These are phyloP conservation scores for Penicillium roqueforti DNA, from an alignment of 495 filamentous ascomycete genomes.

Conservation along the genomic window DNA sequence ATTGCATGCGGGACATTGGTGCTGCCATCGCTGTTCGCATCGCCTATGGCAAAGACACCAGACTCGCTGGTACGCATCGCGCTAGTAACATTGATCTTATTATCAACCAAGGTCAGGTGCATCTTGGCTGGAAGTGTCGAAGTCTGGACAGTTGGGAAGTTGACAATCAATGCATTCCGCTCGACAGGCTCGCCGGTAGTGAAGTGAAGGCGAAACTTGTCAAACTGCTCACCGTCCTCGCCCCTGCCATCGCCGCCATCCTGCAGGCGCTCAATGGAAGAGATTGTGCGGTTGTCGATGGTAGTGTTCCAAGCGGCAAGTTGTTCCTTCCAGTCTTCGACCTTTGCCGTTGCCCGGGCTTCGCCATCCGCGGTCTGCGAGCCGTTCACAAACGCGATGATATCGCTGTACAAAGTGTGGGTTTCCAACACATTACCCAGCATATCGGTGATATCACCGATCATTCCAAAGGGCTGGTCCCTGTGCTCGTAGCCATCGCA, in stretches of 20 bases:
- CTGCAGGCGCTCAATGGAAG: conserved; percentile 41
- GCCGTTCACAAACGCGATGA: conserved; percentile 52
- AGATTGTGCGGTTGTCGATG: conserved; percentile 53
- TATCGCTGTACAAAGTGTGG: conserved; percentile 41
- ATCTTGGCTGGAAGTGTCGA: conserved; percentile 32
- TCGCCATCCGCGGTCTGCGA: conserved; percentile 43
- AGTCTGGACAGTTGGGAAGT: conserved; percentile 46
- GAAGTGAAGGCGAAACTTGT: conserved; percentile 54
- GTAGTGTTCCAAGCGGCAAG: conserved; percentile 44
- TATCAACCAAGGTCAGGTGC: conserved; percentile 39
- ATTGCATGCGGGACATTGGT: conserved; percentile 60
- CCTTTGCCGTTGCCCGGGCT: conserved; percentile 32
- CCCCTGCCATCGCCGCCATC: conserved; percentile 38
- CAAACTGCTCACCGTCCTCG: conserved; percentile 31
- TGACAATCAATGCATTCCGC: conserved; percentile 48
- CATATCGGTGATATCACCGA: conserved; percentile 42
- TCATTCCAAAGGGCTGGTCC: conserved; percentile 51
- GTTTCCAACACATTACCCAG: conserved; percentile 45
- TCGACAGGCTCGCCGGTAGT: conserved; percentile 39
- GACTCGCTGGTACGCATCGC: conserved; percentile 44
- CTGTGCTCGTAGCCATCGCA: conserved; percentile 59
- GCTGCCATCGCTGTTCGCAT: conserved; percentile 52
- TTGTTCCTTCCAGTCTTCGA: conserved; percentile 45
- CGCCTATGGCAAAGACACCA: conserved; percentile 53
- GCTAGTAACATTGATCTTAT: conserved; percentile 41